These are phyloP conservation scores for Saccharomyces mikatae DNA, from an alignment of 805 yeast genomes.

Conservation along the genomic window DNA sequence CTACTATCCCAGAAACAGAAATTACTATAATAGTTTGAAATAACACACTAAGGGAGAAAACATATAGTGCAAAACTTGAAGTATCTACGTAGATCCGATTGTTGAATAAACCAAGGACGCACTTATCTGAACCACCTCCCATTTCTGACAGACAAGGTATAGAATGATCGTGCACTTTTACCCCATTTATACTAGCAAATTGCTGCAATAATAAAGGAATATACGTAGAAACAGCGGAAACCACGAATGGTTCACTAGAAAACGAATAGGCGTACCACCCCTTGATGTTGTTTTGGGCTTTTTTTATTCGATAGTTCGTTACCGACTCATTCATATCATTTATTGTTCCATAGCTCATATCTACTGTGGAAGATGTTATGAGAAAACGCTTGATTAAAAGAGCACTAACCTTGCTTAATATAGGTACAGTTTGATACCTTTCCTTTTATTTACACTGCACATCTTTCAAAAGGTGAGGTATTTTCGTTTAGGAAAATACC, in stretches of 20 bases:
- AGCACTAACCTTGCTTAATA: background rate
- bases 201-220: slow-evolving; percentile 66
- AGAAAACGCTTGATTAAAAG: background rate
- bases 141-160: slow-evolving; percentile 40
- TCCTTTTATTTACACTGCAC: background rate
- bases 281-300: slow-evolving; percentile 34
- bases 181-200: slow-evolving; percentile 67
- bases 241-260: slow-evolving; percentile 77
- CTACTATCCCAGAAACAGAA: slow-evolving; percentile 69
- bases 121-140: slow-evolving; percentile 24
- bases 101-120: slow-evolving; percentile 39
- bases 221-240: slow-evolving; percentile 70
- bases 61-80: slow-evolving; percentile 64
- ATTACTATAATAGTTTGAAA: slow-evolving; percentile 65
- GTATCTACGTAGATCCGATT: slow-evolving; percentile 53
- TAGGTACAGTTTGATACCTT: background rate
- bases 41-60: slow-evolving; percentile 63
- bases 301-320: slow-evolving; percentile 1
- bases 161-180: slow-evolving; percentile 47
- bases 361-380: background rate
- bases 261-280: slow-evolving; percentile 69
- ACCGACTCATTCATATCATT: background rate
- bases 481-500: slow-evolving; percentile 1
- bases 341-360: slow-evolving; percentile 4
- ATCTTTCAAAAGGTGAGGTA: slow-evolving; percentile 8